phyloP scores from a whole-genome alignment of 352 stramenopile genomes.

The Phytophthora constricta region DNA sequence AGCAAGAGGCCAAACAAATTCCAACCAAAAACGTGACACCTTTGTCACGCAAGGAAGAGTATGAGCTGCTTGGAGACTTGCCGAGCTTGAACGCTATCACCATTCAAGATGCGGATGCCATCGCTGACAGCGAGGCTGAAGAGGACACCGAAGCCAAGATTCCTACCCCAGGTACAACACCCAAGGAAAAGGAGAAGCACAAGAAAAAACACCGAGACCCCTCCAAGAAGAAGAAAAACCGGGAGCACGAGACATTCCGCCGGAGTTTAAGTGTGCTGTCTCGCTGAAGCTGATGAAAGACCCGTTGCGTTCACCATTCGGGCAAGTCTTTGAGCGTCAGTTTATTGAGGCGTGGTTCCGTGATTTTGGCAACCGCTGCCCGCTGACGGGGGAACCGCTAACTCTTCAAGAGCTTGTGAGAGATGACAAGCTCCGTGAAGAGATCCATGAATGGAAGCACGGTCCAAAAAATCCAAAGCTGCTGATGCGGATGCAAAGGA shows the following conservation, averaged over 20 bases:
- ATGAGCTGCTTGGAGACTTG: slow-evolving; percentile 77
- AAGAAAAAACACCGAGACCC: slow-evolving; percentile 33
- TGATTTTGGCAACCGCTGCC: slow-evolving; percentile 85
- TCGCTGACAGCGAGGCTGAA: slow-evolving; percentile 35
- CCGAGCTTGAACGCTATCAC: slow-evolving; percentile 66
- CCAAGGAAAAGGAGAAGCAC: slow-evolving; percentile 31
- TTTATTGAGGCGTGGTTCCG: slow-evolving; percentile 85
- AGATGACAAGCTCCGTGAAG: slow-evolving; percentile 61
- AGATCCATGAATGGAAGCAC: slow-evolving; percentile 77
- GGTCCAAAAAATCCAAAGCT: slow-evolving; percentile 28
- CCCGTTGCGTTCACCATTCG: slow-evolving; percentile 72
- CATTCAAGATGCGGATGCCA: slow-evolving; percentile 58
- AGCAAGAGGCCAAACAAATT: slow-evolving; percentile 43
- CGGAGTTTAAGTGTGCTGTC: slow-evolving; percentile 78
- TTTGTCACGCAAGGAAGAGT: slow-evolving; percentile 84
- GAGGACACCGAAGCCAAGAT: slow-evolving; percentile 42
- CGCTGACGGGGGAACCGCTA: slow-evolving; percentile 75
- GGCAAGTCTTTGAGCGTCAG: slow-evolving; percentile 79
- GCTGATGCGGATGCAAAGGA: slow-evolving; percentile 11
- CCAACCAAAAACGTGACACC: slow-evolving; percentile 41
- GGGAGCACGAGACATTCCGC: slow-evolving; percentile 39
- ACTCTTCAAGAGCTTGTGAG: slow-evolving; percentile 51
- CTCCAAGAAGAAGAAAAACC: slow-evolving; percentile 43
- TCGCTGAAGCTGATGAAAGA: slow-evolving; percentile 76
- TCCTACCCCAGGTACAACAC: slow-evolving; percentile 12